Evolutionary conservation across 2,329 filamentous ascomycete genomes (phyloP).

Genomic region (Monilinia vaccinii-corymbosi): DNA sequence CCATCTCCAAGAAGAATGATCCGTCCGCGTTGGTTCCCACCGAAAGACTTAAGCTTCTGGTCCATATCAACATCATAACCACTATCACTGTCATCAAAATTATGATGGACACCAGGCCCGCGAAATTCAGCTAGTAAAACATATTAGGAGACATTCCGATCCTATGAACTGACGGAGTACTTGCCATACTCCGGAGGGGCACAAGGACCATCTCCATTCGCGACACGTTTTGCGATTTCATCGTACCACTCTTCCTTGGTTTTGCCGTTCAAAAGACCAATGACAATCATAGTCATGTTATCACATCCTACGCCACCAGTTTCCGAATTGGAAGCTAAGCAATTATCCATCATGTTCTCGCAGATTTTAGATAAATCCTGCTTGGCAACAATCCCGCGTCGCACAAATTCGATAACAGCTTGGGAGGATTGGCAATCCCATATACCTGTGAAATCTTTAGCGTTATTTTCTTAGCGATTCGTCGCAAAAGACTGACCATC

Average conservation of each 20-base stretch:
- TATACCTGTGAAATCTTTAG: conserved; percentile 57
- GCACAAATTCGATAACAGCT: conserved; percentile 92
- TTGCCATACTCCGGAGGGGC: conserved; percentile 98
- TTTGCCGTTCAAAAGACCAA: conserved; percentile 84
- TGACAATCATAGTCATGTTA: conserved; percentile 97
- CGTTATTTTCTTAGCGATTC: conserved; percentile 1
- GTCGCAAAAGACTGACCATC: conserved; percentile 55
- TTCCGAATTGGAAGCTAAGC: conserved; percentile 93
- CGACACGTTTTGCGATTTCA: conserved; percentile 85
- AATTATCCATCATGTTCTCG: conserved; percentile 99
- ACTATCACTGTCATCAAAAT: conserved; percentile 71
- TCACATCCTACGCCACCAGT: conserved; percentile 96
- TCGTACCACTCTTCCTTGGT: conserved; percentile 98
- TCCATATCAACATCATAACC: conserved; percentile 70
- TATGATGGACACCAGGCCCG: conserved; percentile 72
- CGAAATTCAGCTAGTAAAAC: conserved; percentile 65
- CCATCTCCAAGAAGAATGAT: conserved; percentile 95
- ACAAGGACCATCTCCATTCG: conserved; percentile 94
- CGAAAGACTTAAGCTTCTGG: conserved; percentile 52
- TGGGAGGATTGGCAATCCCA: conserved; percentile 99
- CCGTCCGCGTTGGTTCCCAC: conserved; percentile 65
- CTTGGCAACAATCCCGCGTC: conserved; percentile 91
- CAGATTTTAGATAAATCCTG: conserved; percentile 92
- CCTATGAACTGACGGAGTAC: conserved; percentile 18
- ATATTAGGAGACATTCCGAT: conserved; percentile 20